Conservation (phyloP, 352 stramenopile genomes). For the Globisporangium carolinianum region DNA sequence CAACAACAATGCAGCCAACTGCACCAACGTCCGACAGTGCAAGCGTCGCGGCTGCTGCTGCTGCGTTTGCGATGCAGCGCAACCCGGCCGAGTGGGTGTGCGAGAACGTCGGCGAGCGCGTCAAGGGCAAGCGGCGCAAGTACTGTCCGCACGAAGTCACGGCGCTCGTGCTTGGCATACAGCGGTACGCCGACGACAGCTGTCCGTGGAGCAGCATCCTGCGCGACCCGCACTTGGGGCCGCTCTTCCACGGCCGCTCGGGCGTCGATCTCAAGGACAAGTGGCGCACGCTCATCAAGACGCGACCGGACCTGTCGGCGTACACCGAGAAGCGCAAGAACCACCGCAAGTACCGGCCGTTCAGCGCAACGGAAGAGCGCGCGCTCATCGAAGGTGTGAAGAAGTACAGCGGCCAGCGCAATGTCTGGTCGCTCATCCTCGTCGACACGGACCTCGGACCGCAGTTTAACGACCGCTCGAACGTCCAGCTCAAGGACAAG, state of each 20-base stretch:
- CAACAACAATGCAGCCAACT: slow-evolving; percentile 12
- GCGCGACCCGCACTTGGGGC: slow-evolving; percentile 58
- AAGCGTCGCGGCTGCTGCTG: slow-evolving; percentile 20
- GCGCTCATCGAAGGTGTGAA: slow-evolving; percentile 85
- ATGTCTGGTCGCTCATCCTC: slow-evolving; percentile 80
- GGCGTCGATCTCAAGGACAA: slow-evolving; percentile 83
- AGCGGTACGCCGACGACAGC: slow-evolving; percentile 79
- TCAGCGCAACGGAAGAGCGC: slow-evolving; percentile 64
- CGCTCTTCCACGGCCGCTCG: slow-evolving; percentile 71
- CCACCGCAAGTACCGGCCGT: slow-evolving; percentile 78
- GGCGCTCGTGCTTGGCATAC: slow-evolving; percentile 70
- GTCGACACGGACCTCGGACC: slow-evolving; percentile 72
- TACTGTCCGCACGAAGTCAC: slow-evolving; percentile 84
- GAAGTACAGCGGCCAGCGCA: slow-evolving; percentile 79
- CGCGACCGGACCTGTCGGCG: slow-evolving; percentile 52
- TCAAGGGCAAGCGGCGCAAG: slow-evolving; percentile 77
- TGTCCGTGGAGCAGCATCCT: slow-evolving; percentile 81
- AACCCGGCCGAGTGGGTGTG: slow-evolving; percentile 75
- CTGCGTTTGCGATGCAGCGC: slow-evolving; percentile 49
- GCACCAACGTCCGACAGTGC: slow-evolving; percentile 28
- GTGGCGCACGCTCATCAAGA: slow-evolving; percentile 80
- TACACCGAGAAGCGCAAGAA: slow-evolving; percentile 87
- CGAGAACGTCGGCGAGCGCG: slow-evolving; percentile 76
- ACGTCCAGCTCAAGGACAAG: slow-evolving; percentile 83
- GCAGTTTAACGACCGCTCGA: slow-evolving; percentile 77